Evolutionary conservation across 768 basidiomycete genomes (phyloP), one percentile per base, ranked within the genome.

Genomic region (Mycena rebaudengoi): DNA sequence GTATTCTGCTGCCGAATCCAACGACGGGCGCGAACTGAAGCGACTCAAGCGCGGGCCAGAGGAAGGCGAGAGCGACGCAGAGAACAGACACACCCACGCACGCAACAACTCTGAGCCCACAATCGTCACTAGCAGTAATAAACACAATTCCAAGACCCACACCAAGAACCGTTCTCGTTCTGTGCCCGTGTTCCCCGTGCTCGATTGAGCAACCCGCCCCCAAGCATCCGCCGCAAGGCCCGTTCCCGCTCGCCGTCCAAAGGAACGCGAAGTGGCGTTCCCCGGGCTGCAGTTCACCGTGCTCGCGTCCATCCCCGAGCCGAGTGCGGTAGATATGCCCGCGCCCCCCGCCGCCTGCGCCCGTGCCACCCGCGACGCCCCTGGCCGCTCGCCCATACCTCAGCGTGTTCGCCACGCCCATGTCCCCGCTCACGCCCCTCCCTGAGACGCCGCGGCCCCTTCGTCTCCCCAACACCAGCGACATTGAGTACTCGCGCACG

Each of bases 341-440:
- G n/a, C n/a, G n/a, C n/a, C n/a, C n/a, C n/a, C n/a, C n/a, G n/a
- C n/a, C n/a, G n/a, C n/a, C n/a, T n/a, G n/a, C n/a, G n/a, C n/a
- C 68, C 26, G 64, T 70, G 41, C 57, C 64, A 25, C 70, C 74
- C 11, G 54, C 68, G 7, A 76, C 77, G 7, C 76, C 76, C 25
- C 28, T 57, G 28, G 53, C 50, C 41, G 39, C 66, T 10, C 51
- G 29, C 4, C 58, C 49, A 14, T 56, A 51, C 28, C 35, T 44
- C 23, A 45, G 49, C 37, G 56, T 60, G 7, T 55, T 62, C 48
- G 60, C 62, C 16, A 68, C 72, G 5, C 74, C 79, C 11, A 70
- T 78, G 60, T 83, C 82, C 1, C 82, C 82, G 18, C 75, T 88
- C 33, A 86, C 87, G 7, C 86, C 87, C 7, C 68, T 85, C 32